These are phyloP conservation scores for Cunninghamia lanceolata DNA, from an alignment of 75 land plant genomes.

Conservation along the genomic window DNA sequence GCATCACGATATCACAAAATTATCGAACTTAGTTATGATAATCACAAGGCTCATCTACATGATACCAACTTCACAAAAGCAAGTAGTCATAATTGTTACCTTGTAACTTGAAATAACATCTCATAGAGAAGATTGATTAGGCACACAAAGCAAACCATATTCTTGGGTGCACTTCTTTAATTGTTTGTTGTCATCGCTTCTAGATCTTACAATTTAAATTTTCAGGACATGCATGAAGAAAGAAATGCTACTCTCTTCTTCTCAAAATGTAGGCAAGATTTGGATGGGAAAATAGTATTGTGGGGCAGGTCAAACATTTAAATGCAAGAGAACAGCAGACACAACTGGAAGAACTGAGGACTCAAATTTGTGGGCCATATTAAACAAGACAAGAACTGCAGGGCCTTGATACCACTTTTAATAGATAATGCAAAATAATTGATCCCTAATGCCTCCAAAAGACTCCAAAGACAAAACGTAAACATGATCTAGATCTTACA, in stretches of 20 bases:
- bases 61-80: neutral
- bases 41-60: neutral
- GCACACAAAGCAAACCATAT: neutral
- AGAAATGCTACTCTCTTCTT: neutral
- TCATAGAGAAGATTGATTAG: neutral
- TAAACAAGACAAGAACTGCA: neutral
- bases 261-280: neutral
- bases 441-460: neutral
- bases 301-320: neutral
- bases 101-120: neutral
- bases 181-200: neutral
- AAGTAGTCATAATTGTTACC: neutral
- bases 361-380: neutral
- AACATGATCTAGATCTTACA: neutral
- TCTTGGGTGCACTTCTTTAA: neutral
- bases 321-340: neutral
- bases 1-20: neutral
- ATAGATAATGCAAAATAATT: neutral
- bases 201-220: neutral
- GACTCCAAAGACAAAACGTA: neutral
- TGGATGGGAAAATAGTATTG: neutral
- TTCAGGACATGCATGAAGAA: neutral
- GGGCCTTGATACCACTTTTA: neutral
- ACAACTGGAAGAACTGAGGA: neutral
- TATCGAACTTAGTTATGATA: neutral